Evolutionary conservation across 495 filamentous ascomycete genomes (phyloP).

Genomic region (Podospora pseudocomata): DNA sequence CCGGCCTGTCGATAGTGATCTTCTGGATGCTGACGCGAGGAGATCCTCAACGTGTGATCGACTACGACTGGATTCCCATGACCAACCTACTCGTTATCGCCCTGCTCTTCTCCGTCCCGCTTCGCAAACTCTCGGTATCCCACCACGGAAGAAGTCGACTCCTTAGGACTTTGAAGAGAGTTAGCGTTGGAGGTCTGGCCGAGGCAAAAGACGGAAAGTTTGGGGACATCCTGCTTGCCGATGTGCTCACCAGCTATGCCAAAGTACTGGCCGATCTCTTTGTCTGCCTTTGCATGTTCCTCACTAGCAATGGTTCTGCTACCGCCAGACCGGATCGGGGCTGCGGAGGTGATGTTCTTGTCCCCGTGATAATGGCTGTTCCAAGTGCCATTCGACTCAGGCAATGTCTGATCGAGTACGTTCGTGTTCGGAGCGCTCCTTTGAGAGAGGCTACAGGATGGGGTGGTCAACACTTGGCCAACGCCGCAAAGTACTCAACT

Average conservation of each 20-base stretch:
- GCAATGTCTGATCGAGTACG: constrained; percentile 87
- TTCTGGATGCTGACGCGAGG: constrained; percentile 82
- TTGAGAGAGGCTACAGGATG: constrained; percentile 49
- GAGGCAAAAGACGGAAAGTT: constrained; percentile 81
- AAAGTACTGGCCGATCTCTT: constrained; percentile 89
- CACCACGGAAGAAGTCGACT: constrained; percentile 71
- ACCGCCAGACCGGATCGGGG: constrained; percentile 75
- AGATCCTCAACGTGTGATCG: constrained; percentile 59
- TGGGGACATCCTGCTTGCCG: constrained; percentile 88
- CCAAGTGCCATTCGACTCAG: constrained; percentile 83
- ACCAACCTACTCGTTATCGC: constrained; percentile 68
- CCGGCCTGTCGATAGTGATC: constrained; percentile 62
- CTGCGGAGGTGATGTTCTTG: constrained; percentile 70
- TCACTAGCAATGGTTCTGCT: constrained; percentile 59
- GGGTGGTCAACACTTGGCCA: constrained; percentile 83
- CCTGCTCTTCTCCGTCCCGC: constrained; percentile 65
- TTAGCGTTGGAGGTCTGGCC: constrained; percentile 76
- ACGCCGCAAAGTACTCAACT: constrained; percentile 86
- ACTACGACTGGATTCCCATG: constrained; percentile 78
- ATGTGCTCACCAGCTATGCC: constrained; percentile 90
- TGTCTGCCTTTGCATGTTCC: constrained; percentile 85
- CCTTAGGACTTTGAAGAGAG: constrained; percentile 64
- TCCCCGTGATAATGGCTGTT: constrained; percentile 75
- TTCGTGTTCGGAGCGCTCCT: constrained; percentile 59
- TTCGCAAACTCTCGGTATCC: constrained; percentile 58